Evolutionary conservation across 2,329 filamentous ascomycete genomes (phyloP).

Genomic region (Claviceps africana): DNA sequence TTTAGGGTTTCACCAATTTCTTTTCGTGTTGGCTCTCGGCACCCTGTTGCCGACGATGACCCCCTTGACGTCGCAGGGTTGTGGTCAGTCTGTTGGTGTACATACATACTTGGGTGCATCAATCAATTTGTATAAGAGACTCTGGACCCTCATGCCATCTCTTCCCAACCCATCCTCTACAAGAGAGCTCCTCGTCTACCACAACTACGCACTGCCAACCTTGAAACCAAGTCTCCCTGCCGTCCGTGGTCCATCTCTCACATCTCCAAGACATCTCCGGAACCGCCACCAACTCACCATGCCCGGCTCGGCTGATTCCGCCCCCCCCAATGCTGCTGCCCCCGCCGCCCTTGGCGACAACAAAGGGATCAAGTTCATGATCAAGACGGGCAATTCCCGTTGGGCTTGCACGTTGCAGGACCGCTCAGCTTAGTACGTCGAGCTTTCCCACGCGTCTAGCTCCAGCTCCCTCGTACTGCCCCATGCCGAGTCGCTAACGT

Average conservation of each 20-base stretch:
- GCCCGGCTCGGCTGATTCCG: constrained; percentile 8
- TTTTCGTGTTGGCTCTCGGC: neutral
- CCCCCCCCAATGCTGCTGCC: constrained; percentile 7
- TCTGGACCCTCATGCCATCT: neutral
- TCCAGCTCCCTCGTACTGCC: neutral
- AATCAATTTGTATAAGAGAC: constrained; percentile 2
- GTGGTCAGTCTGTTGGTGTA: neutral
- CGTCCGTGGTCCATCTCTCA: neutral
- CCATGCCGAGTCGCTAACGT: constrained; percentile 8
- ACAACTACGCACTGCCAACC: neutral
- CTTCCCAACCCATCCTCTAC: neutral
- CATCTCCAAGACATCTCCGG: neutral
- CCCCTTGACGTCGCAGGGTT: neutral
- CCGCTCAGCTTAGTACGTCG: constrained; percentile 28
- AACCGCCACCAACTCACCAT: constrained; percentile 2
- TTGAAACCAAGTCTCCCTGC: neutral
- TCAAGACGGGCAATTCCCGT: constrained; percentile 27
- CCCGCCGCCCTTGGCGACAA: constrained; percentile 21
- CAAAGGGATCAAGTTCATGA: constrained; percentile 30
- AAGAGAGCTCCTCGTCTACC: neutral
- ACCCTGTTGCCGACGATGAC: neutral
- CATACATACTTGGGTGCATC: neutral
- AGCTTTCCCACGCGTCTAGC: neutral
- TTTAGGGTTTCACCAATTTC: neutral
- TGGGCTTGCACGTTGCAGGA: constrained; percentile 30